Evolutionary conservation across 2,329 filamentous ascomycete genomes (phyloP), one percentile per base, ranked within the genome.

Genomic region (Cladobotryum mycophilum): DNA sequence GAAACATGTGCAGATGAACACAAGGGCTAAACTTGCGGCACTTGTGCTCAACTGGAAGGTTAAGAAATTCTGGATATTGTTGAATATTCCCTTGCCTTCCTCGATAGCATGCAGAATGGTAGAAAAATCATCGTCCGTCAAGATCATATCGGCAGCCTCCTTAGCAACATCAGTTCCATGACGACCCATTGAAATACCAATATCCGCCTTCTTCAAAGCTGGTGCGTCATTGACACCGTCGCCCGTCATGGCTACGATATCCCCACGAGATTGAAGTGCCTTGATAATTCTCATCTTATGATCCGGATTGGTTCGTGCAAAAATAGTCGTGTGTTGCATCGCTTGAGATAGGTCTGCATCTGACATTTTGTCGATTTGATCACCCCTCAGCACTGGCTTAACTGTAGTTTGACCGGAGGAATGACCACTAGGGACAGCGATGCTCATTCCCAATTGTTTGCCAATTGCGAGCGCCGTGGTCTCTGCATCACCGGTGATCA

Each of bases 1-100:
- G 55, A 96, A 79, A 59, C 89, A 86, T 30, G 90, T 96, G 75
- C 91, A 96, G 62, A 99, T 70, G 58, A 99, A 82, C 15, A 99
- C 93, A 48, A 99, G 77, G 52, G 88, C 89, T 58, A 99, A 75
- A 54, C 93, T 90, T 49, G 95, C 93, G 17, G 95, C 93, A 66
- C 90, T 96, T 44, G 93, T 99, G 69, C 91, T 96, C 52, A 99
- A 80, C 73, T 99, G 95, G 71, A 99, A 99, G 0, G 93, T 97
- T 56, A 99, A 79, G 71, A 99, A 99, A 69, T 99, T 99, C 66
- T 99, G 93, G 58, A 99, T 97, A 68, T 99, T 99, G 79, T 93
- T 96, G 71, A 99, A 99, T 60, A 99, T 99, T 49, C 91, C 93
- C 70, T 99, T 99, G 70, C 93, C 95, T 72, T 99, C 93, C 68